Conservation (phyloP, 495 filamentous ascomycete species). For the Podospora pseudocomata region DNA sequence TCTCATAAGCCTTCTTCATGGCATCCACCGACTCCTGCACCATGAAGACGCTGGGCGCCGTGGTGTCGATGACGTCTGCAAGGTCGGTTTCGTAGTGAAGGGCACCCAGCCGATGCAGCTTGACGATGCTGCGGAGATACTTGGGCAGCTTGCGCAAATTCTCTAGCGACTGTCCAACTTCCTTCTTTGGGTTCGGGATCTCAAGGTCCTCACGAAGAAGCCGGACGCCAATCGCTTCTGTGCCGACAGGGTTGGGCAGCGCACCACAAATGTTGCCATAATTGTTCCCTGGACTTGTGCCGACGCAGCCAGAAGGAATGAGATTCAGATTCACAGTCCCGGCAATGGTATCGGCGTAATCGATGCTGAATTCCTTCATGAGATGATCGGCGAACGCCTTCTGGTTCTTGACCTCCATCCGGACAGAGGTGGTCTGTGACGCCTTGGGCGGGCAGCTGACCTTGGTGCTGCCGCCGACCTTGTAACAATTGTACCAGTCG, state of each 20-base stretch:
- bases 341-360: not conserved
- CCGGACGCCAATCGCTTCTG: not conserved
- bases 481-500: not conserved
- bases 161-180: not conserved
- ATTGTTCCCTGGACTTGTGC: not conserved
- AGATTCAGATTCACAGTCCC: not conserved
- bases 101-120: not conserved
- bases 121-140: not conserved
- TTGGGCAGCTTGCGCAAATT: not conserved
- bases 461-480: not conserved
- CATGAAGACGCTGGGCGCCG: not conserved
- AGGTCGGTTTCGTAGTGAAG: not conserved
- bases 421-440: not conserved
- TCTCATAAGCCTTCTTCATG: not conserved
- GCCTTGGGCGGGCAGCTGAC: not conserved
- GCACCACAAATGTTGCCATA: not conserved
- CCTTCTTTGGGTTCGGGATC: not conserved
- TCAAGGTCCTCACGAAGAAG: not conserved
- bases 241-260: not conserved
- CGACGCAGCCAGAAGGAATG: no score
- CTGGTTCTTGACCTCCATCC: not conserved
- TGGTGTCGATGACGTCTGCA: not conserved
- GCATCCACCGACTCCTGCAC: not conserved
- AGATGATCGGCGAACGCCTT: not conserved
- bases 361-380: not conserved